Evolutionary conservation across 768 basidiomycete genomes (phyloP).

Genomic region (Trametes cingulata): DNA sequence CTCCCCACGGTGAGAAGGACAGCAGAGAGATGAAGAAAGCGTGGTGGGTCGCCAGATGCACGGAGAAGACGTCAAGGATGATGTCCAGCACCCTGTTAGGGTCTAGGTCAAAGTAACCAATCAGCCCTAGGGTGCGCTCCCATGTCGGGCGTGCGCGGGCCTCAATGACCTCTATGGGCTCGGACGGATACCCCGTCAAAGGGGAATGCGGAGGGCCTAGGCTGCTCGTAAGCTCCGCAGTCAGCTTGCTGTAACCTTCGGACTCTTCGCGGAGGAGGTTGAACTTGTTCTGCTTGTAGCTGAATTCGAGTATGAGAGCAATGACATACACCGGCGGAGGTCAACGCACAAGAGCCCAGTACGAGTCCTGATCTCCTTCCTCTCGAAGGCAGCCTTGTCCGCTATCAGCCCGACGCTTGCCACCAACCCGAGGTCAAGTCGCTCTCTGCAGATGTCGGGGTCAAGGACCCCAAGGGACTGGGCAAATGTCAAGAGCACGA

Average conservation of each 20-base stretch:
- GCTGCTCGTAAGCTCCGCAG: slow-evolving; percentile 76
- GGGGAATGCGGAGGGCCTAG: slow-evolving; percentile 75
- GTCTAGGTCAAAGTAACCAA: slow-evolving; percentile 96
- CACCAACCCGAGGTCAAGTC: slow-evolving; percentile 67
- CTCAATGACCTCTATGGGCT: slow-evolving; percentile 56
- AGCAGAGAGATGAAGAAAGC: slow-evolving; percentile 87
- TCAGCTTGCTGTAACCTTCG: slow-evolving; percentile 94
- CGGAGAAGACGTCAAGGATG: slow-evolving; percentile 87
- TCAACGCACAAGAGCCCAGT: slow-evolving; percentile 79
- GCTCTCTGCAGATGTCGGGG: slow-evolving; percentile 65
- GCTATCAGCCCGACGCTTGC: slow-evolving; percentile 64
- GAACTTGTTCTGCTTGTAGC: slow-evolving; percentile 98
- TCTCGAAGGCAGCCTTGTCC: slow-evolving; percentile 67
- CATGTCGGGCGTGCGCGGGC: slow-evolving; percentile 69
- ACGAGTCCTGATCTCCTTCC: slow-evolving; percentile 78
- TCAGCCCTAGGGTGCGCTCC: slow-evolving; percentile 85
- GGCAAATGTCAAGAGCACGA: background rate
- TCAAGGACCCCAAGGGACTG: slow-evolving; percentile 62
- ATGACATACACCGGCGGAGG: background rate
- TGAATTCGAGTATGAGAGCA: slow-evolving; percentile 33
- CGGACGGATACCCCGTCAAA: slow-evolving; percentile 63
- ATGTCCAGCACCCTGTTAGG: slow-evolving; percentile 93
- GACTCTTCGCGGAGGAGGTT: slow-evolving; percentile 96
- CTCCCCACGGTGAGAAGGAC: slow-evolving; percentile 84
- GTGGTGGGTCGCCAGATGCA: slow-evolving; percentile 80